A percentile compares a stretch with the other conserved stretches of the same genome.
These are phyloP conservation scores for Rubroshorea leprosula DNA, from an alignment of 345 rosid genomes.

Conservation along the genomic window DNA sequence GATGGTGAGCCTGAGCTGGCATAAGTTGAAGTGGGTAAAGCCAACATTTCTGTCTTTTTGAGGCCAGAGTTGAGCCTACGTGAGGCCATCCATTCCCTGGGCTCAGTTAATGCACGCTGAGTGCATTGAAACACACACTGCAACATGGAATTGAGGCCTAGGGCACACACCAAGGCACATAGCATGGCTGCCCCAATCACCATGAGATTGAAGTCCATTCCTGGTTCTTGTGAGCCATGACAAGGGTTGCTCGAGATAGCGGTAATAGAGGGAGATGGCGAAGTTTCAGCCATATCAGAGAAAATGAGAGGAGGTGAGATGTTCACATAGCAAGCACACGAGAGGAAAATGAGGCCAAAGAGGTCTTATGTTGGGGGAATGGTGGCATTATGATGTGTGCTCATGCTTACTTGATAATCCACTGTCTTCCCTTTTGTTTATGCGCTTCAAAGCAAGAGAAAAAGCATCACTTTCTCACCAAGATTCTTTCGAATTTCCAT, in stretches of 20 bases:
- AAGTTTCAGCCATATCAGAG: constrained; percentile 19
- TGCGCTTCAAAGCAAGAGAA: constrained; percentile 16
- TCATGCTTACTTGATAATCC: constrained; percentile 33
- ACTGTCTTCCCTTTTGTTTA: constrained; percentile 23
- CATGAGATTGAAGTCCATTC: constrained; percentile 23
- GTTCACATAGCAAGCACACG: constrained; percentile 5
- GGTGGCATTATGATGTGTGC: constrained; percentile 13
- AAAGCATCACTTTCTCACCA: neutral
- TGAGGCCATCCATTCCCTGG: constrained; percentile 21
- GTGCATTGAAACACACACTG: constrained; percentile 33
- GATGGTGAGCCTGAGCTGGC: constrained; percentile 13
- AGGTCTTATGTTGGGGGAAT: constrained; percentile 8
- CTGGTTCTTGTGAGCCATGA: constrained; percentile 2
- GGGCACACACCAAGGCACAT: constrained; percentile 33
- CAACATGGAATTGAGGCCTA: constrained; percentile 31
- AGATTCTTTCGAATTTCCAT: constrained; percentile 4
- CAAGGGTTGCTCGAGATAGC: constrained; percentile 8
- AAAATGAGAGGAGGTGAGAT: neutral
- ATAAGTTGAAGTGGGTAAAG: constrained; percentile 29
- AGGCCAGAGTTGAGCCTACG: constrained; percentile 25
- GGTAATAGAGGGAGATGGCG: constrained; percentile 25
- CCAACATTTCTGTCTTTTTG: constrained; percentile 28
- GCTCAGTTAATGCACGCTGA: constrained; percentile 17
- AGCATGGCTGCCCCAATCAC: constrained; percentile 31
- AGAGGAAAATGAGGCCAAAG: constrained; percentile 7